A percentile compares a stretch with the other conserved stretches of the same genome.
phyloP scores from a whole-genome alignment of 768 basidiomycete species.

The Trametes meyenii region DNA sequence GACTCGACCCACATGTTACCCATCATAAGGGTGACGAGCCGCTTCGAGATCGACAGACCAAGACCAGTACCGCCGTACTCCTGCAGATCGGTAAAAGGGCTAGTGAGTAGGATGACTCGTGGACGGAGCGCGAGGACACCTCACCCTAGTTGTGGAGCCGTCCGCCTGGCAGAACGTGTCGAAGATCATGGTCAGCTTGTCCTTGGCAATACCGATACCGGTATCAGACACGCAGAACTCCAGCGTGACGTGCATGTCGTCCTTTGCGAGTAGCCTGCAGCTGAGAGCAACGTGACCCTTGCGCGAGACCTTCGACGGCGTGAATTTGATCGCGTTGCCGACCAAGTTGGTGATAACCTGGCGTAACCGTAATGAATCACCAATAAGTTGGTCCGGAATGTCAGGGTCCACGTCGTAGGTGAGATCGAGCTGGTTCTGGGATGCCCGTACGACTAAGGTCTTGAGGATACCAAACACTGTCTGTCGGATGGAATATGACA shows the following conservation, averaged over 20 bases:
- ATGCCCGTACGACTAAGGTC: slow-evolving; percentile 95
- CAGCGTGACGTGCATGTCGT: slow-evolving; percentile 83
- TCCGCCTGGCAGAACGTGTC: slow-evolving; percentile 99
- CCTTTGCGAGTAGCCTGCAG: slow-evolving; percentile 75
- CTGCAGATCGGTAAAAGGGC: slow-evolving; percentile 38
- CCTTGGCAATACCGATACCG: slow-evolving; percentile 98
- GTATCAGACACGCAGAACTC: slow-evolving; percentile 99
- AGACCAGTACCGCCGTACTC: slow-evolving; percentile 98
- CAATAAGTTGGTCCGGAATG: slow-evolving; percentile 96
- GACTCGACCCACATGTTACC: slow-evolving; percentile 99
- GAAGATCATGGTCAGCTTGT: slow-evolving; percentile 97
- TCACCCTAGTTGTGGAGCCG: slow-evolving; percentile 91
- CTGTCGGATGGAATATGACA: slow-evolving; percentile 96
- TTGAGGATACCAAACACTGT: slow-evolving; percentile 98
- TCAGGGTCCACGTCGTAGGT: slow-evolving; percentile 95
- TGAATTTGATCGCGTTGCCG: slow-evolving; percentile 98
- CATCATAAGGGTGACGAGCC: slow-evolving; percentile 95
- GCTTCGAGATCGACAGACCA: slow-evolving; percentile 96
- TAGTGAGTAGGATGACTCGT: neutral
- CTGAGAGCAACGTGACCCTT: slow-evolving; percentile 92
- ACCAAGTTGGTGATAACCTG: slow-evolving; percentile 96
- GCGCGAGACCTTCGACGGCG: slow-evolving; percentile 72
- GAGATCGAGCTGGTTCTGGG: slow-evolving; percentile 94
- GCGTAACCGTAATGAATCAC: slow-evolving; percentile 90
- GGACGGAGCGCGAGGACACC: slow-evolving; percentile 30